Percentiles rank a stretch among this genome's conserved stretches.
Conservation (phyloP, 2,329 filamentous ascomycete species). For the Talaromyces verruculosus region DNA sequence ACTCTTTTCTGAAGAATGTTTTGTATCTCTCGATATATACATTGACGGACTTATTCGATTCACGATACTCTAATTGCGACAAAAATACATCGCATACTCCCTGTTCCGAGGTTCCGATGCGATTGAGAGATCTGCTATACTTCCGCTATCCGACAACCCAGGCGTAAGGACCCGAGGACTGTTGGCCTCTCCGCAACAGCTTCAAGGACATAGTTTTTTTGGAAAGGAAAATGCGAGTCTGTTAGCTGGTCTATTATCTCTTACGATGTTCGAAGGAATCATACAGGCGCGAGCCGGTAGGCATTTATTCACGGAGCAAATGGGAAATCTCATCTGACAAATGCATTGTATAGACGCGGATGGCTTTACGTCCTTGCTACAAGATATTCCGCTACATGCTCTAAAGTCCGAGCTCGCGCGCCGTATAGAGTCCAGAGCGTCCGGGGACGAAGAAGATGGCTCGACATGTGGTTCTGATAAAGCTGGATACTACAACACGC, state of each 20-base stretch:
- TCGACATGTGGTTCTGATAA: slow-evolving; percentile 39
- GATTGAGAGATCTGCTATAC: background rate
- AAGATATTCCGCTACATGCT: slow-evolving; percentile 34
- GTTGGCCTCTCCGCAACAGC: background rate
- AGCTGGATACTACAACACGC: slow-evolving; percentile 59
- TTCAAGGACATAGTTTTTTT: background rate
- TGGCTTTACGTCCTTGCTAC: background rate
- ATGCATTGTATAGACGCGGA: background rate
- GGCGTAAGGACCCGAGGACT: background rate
- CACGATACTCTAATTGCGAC: no score
- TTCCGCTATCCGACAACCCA: background rate
- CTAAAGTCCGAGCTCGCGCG: slow-evolving; percentile 25
- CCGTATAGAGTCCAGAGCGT: slow-evolving; percentile 13
- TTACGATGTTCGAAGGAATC: slow-evolving; percentile 7
- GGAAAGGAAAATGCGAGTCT: slow-evolving; percentile 9
- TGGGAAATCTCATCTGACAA: background rate
- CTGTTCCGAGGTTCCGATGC: background rate
- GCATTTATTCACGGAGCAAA: background rate
- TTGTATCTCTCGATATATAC: background rate
- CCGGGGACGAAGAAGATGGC: slow-evolving; percentile 22
- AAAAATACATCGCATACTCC: background rate
- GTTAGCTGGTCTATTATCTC: background rate
- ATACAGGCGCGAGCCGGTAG: background rate
- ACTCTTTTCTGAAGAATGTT: no score
- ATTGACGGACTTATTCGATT: no score